These are phyloP conservation scores for Thraustochytrium sp. DNA, from an alignment of 352 stramenopile species.

Conservation along the genomic window DNA sequence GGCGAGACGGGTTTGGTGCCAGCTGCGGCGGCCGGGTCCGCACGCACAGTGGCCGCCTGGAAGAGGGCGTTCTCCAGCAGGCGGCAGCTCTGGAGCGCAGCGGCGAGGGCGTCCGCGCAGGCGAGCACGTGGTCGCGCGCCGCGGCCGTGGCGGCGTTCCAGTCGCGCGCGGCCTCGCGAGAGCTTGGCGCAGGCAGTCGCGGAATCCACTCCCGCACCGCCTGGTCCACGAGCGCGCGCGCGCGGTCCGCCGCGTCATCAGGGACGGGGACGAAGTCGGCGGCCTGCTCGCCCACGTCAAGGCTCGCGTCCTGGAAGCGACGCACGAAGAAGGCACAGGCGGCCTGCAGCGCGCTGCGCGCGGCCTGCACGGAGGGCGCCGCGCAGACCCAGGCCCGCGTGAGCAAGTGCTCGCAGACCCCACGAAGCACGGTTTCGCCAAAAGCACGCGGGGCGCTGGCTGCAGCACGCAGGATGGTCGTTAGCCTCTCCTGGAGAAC, in stretches of 20 bases:
- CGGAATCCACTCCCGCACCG: not conserved
- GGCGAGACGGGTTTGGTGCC: not conserved
- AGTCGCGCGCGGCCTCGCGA: not conserved
- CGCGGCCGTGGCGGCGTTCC: constrained; percentile 1
- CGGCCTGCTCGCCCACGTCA: not conserved
- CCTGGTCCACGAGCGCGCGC: not conserved
- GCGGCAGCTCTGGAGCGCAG: not conserved
- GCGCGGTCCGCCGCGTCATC: not conserved
- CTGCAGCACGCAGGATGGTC: not conserved
- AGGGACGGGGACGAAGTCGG: not conserved
- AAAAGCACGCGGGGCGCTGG: not conserved
- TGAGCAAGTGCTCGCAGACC: not conserved
- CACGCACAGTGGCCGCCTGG: not conserved
- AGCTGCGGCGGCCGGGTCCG: not conserved
- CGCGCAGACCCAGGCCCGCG: not conserved
- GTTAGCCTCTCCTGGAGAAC: not conserved
- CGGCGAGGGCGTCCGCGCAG: not conserved
- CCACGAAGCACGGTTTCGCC: not conserved
- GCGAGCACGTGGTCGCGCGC: not conserved
- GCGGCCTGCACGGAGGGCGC: not conserved
- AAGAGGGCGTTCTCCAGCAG: not conserved
- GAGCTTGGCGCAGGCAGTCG: not conserved
- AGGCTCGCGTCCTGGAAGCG: not conserved
- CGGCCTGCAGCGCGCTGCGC: not conserved
- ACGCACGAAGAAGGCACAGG: not conserved